A percentile compares a stretch with the other conserved stretches of the same genome.
Conservation (phyloP, 192 early-diverging fungal genomes). For the Coemansia sp. region DNA sequence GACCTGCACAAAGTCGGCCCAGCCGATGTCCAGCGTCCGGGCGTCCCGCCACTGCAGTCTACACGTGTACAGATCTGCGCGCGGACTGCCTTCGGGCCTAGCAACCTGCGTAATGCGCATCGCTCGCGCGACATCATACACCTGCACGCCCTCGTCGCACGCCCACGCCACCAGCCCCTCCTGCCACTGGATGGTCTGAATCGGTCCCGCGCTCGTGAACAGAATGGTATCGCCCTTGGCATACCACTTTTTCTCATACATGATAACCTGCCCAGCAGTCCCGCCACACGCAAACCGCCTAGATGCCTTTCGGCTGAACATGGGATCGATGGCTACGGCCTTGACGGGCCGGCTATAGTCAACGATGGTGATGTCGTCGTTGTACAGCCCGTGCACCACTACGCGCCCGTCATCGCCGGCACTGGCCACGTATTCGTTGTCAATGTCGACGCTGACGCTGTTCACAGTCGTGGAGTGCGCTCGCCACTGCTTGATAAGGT, state of each 20-base stretch:
- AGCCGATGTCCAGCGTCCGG: slow-evolving; percentile 83
- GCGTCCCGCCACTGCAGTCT: slow-evolving; percentile 86
- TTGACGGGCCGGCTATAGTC: slow-evolving; percentile 89
- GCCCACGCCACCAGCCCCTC: slow-evolving; percentile 91
- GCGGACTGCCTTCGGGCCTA: slow-evolving; percentile 74
- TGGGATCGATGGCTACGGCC: slow-evolving; percentile 87
- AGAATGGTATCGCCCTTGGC: slow-evolving; percentile 80
- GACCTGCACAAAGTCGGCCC: slow-evolving; percentile 93
- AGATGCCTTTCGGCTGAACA: slow-evolving; percentile 74
- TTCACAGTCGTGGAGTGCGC: slow-evolving; percentile 88
- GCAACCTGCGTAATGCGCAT: slow-evolving; percentile 85
- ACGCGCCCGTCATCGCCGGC: slow-evolving; percentile 94
- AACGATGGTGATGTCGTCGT: slow-evolving; percentile 67
- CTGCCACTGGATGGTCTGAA: slow-evolving; percentile 87
- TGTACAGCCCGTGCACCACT: slow-evolving; percentile 83
- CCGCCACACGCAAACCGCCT: slow-evolving; percentile 91
- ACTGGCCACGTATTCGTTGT: slow-evolving; percentile 89
- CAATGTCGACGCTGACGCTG: slow-evolving; percentile 81
- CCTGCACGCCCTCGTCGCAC: slow-evolving; percentile 85
- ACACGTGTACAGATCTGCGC: slow-evolving; percentile 83
- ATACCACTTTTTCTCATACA: slow-evolving; percentile 86
- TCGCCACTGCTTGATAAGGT: slow-evolving; percentile 82
- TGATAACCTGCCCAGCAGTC: slow-evolving; percentile 80
- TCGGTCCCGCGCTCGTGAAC: slow-evolving; percentile 87
- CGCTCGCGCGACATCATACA: slow-evolving; percentile 76